phyloP scores from a whole-genome alignment of 2,329 filamentous ascomycete genomes.

The Ophiostoma angusticollis region DNA sequence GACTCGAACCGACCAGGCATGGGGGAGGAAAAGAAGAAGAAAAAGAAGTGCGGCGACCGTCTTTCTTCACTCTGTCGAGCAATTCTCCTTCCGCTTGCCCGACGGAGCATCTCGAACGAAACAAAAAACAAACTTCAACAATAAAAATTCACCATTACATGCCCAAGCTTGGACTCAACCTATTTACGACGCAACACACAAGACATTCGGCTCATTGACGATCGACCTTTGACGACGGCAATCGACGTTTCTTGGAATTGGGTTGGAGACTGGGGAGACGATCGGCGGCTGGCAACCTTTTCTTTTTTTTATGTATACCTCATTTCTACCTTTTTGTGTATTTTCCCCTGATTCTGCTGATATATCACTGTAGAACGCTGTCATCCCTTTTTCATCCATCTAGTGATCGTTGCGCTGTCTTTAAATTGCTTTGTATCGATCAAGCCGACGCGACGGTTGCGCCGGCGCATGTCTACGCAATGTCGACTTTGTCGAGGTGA shows the following conservation, averaged over 20 bases:
- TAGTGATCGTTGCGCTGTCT: not conserved
- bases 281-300: slow-evolving; percentile 7
- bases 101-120: no score
- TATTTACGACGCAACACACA: slow-evolving; percentile 1
- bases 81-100: not conserved
- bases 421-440: not conserved
- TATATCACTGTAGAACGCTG: slow-evolving; percentile 15
- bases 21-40: no score
- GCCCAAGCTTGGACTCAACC: not conserved
- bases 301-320: slow-evolving; percentile 10
- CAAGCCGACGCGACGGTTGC: not conserved
- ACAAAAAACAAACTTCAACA: no score
- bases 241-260: slow-evolving; percentile 2
- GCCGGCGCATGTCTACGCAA: slow-evolving; percentile 15
- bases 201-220: slow-evolving; percentile 1
- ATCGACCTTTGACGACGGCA: not conserved
- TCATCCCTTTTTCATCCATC: slow-evolving; percentile 1
- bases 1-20: no score
- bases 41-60: no score
- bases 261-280: slow-evolving; percentile 4
- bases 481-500: slow-evolving; percentile 42
- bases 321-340: slow-evolving; percentile 8
- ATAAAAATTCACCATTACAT: slow-evolving; percentile 1
- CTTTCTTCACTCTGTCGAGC: not conserved
- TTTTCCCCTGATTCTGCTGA: slow-evolving; percentile 12